Base-by-base conservation (phyloP, 805 yeast genomes). In the Kluyveromyces starmeri region DNA sequence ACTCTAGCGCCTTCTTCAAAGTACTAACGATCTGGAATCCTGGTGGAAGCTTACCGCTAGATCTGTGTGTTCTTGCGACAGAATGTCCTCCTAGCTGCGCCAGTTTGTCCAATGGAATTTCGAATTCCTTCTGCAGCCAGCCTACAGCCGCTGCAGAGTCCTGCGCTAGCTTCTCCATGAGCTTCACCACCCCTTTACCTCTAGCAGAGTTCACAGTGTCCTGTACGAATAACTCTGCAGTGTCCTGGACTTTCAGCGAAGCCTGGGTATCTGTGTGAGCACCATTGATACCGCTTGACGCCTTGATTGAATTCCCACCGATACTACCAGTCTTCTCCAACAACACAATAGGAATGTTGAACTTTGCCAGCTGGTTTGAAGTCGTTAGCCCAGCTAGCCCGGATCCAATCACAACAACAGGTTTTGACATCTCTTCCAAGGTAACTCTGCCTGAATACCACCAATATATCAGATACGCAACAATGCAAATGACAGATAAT, bases 1-100 rank as follows among this genome's bases (percentile, higher is more conserved):
- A 41, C 22, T 66, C 55, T 9, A 72, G 40, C 20, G 51, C 52
- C 27, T 61, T 61, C 27, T 64, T 57, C 32, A 73, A 49, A 4
- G 69, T 61, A 5, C 71, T 65, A 1, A 75, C 61, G 12, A 75
- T 71, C 28, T 73, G 78, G 53, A 65, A 71, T 0, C 81, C 81
- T 4, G 81, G 81, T 10, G 79, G 78, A 12, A 71, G 49, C 9
- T 62, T 64, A 1, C 67, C 65, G 6, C 72, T 69, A 1, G 94
- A 88, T 46, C 94, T 68, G 53, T 83, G 94, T 1, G 95, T 83
- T 54, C 95, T 67, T 14, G 84, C 76, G 32, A 68, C 73, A 1
- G 86, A 76, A 51, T 83, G 94, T 3, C 95, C 95, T 18, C 94
- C 94, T 27, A 83, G 58, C 46, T 83, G 71, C n/a, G 83, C 70